These are phyloP conservation scores for Dactylellina cionopaga DNA, from an alignment of 2,329 filamentous ascomycete genomes.

Conservation along the genomic window DNA sequence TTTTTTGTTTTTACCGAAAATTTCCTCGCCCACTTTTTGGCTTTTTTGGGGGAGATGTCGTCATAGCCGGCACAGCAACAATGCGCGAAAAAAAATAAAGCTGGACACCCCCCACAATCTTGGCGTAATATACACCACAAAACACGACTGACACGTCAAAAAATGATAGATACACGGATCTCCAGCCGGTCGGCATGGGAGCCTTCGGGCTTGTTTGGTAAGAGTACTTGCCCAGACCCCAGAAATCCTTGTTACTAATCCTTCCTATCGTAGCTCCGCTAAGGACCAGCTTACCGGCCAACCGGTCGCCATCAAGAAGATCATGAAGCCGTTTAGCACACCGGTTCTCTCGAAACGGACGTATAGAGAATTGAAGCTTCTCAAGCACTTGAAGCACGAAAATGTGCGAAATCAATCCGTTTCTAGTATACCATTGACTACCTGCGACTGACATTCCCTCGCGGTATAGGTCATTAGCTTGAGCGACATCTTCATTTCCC, in stretches of 20 bases:
- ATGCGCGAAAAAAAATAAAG: constrained; percentile 50
- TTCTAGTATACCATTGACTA: neutral
- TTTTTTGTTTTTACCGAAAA: constrained; percentile 13
- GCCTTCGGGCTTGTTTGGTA: constrained; percentile 98
- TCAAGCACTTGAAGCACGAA: constrained; percentile 96
- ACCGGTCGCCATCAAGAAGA: constrained; percentile 99
- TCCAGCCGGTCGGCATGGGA: constrained; percentile 98
- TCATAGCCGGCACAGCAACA: constrained; percentile 38
- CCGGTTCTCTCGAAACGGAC: constrained; percentile 96
- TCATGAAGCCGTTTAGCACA: constrained; percentile 99
- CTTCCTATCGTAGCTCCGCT: constrained; percentile 74
- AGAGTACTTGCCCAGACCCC: constrained; percentile 57
- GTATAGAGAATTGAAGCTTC: constrained; percentile 94
- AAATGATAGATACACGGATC: constrained; percentile 82
- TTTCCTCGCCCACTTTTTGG: constrained; percentile 28
- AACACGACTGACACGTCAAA: constrained; percentile 16
- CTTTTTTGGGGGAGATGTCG: constrained; percentile 37
- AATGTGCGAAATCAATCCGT: constrained; percentile 74
- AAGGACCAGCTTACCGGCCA: constrained; percentile 97
- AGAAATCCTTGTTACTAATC: constrained; percentile 36
- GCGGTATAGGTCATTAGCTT: constrained; percentile 84
- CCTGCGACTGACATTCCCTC: neutral
- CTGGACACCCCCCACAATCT: neutral
- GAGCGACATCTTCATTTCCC: constrained; percentile 99
- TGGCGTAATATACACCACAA: neutral